Conservation (phyloP, 176 grass and related monocot species). For the Musa troglodytarum region DNA sequence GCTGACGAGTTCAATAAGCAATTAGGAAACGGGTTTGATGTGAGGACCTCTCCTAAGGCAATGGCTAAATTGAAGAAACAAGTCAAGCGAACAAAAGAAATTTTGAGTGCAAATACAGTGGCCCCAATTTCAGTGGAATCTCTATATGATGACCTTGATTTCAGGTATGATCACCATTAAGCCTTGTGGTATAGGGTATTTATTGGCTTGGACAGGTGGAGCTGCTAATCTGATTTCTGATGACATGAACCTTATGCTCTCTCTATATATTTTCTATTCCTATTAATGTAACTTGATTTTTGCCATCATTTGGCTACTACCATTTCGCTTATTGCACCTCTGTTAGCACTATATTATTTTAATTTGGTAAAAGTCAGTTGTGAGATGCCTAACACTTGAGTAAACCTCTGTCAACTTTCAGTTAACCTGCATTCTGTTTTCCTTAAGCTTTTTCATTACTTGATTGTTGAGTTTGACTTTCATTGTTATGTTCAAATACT, state of each 20-base stretch:
- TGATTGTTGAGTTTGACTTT: no score
- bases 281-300: no score
- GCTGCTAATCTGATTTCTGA: neutral
- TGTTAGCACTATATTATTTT: no score
- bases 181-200: neutral
- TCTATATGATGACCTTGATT: conserved; percentile 82
- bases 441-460: no score
- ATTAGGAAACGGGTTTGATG: conserved; percentile 67
- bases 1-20: conserved; percentile 88
- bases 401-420: no score
- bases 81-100: conserved; percentile 98
- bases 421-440: no score
- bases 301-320: no score
- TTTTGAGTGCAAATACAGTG: conserved; percentile 85
- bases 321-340: no score
- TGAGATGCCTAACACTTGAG: no score
- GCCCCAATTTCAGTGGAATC: conserved; percentile 98
- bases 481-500: no score
- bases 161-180: conserved; percentile 45
- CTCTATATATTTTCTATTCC: no score
- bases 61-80: conserved; percentile 99
- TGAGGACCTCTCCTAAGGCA: conserved; percentile 80
- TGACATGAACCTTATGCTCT: neutral
- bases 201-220: neutral
- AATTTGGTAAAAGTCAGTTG: no score